Evolutionary conservation across 371 early-diverging fungal species (phyloP).

Genomic region (Homolaphlyctis polyrhiza): DNA sequence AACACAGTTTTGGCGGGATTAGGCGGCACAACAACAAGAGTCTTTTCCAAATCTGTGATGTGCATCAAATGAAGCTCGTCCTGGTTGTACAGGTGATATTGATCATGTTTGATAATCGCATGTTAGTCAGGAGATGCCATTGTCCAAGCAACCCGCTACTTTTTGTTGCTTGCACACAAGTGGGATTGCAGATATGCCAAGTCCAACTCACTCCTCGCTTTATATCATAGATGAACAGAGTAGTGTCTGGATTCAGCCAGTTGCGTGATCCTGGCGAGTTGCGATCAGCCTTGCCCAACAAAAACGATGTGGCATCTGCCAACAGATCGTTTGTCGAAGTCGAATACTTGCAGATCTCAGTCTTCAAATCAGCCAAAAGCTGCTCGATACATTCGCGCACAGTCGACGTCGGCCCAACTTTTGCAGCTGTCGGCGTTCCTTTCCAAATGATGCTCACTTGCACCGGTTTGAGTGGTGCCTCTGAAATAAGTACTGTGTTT

Average conservation of each 20-base stretch:
- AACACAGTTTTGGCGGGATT: neutral
- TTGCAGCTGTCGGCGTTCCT: neutral
- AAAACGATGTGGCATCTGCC: neutral
- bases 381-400: neutral
- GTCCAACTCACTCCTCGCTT: constrained; percentile 10
- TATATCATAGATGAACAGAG: constrained; percentile 14
- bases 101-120: too few relatives aligned
- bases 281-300: constrained; percentile 20
- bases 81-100: too few relatives aligned
- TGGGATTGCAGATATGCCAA: neutral
- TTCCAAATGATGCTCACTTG: constrained; percentile 2
- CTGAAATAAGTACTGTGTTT: neutral
- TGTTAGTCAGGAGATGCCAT: neutral
- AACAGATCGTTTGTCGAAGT: neutral
- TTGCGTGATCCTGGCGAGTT: constrained; percentile 13
- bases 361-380: neutral
- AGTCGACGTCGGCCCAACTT: neutral
- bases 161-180: neutral
- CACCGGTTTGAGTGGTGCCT: neutral
- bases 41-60: constrained; percentile 7
- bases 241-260: constrained; percentile 18
- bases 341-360: neutral
- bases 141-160: neutral
- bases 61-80: constrained; percentile 22
- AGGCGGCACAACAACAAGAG: constrained; percentile 15